Evolutionary conservation across 1,139 yeast species (phyloP).

Genomic region (Pichia sp.): DNA sequence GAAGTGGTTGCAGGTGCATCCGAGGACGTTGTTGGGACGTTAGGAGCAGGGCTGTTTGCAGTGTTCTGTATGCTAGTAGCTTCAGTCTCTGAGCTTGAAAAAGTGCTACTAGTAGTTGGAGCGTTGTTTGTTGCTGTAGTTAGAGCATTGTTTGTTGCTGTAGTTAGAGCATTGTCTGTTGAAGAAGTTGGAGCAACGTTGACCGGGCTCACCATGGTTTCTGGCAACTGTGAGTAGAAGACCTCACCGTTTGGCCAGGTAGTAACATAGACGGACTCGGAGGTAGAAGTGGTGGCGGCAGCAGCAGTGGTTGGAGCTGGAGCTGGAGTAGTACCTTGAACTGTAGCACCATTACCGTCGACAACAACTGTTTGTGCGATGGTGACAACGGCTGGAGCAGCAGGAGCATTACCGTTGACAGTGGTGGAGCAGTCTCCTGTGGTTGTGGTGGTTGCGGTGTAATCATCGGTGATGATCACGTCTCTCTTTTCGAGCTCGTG

Average conservation of each 20-base stretch:
- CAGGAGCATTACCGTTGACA: constrained; percentile 6
- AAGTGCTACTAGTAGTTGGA: constrained; percentile 12
- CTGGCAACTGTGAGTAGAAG: constrained; percentile 28
- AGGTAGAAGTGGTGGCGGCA: constrained; percentile 1
- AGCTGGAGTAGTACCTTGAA: background rate
- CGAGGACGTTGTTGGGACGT: constrained; percentile 18
- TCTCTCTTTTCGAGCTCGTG: constrained; percentile 34
- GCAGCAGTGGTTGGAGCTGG: background rate
- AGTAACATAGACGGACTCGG: constrained; percentile 14
- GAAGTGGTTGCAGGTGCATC: constrained; percentile 16
- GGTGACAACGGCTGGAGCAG: constrained; percentile 12
- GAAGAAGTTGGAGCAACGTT: constrained; percentile 22
- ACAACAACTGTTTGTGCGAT: constrained; percentile 7
- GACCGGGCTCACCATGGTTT: constrained; percentile 26
- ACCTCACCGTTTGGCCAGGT: constrained; percentile 20
- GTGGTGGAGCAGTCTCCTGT: constrained; percentile 12
- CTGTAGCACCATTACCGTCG: constrained; percentile 1
- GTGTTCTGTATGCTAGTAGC: constrained; percentile 7
- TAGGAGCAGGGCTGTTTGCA: constrained; percentile 19
- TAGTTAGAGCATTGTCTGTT: constrained; percentile 9
- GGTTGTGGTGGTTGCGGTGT: constrained; percentile 13
- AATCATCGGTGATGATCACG: constrained; percentile 24
- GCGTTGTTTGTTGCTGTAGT: constrained; percentile 25
- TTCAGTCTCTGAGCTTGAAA: too few relatives aligned
- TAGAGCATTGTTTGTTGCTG: constrained; percentile 11